These are phyloP conservation scores for Marasmius fiardii DNA, from an alignment of 1,284 basidiomycete species.

Conservation along the genomic window DNA sequence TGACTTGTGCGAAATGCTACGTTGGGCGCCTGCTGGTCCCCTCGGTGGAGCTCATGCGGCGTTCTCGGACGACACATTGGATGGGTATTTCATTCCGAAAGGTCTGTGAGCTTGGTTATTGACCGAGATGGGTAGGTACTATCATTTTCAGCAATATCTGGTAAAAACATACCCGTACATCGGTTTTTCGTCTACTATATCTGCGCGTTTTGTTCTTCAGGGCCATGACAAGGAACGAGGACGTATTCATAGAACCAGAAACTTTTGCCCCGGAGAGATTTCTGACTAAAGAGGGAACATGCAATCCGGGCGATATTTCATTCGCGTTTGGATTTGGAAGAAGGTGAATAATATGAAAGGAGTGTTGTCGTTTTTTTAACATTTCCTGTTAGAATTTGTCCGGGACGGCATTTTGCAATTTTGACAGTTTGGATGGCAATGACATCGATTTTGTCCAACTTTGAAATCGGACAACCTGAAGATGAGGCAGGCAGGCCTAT, in stretches of 20 bases:
- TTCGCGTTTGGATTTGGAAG: slow-evolving; percentile 2
- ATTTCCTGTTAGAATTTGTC: slow-evolving; percentile 8
- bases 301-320: slow-evolving; percentile 2
- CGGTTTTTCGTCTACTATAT: no score
- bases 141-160: background rate
- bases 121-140: background rate
- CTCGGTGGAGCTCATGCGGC: slow-evolving; percentile 3
- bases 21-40: slow-evolving; percentile 6
- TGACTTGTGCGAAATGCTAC: slow-evolving; percentile 3
- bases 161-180: background rate
- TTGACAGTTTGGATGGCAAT: slow-evolving; percentile 12
- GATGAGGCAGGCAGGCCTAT: slow-evolving; percentile 4
- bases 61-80: background rate
- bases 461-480: slow-evolving; percentile 12
- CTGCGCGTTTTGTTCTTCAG: background rate
- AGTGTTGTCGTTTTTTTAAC: no score
- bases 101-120: slow-evolving; percentile 14
- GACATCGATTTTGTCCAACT: slow-evolving; percentile 12
- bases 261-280: slow-evolving; percentile 15
- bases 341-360: background rate
- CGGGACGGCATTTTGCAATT: slow-evolving; percentile 12
- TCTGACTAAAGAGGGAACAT: slow-evolving; percentile 10
- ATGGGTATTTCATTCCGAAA: slow-evolving; percentile 10
- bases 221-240: slow-evolving; percentile 3
- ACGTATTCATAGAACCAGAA: slow-evolving; percentile 9